These are phyloP conservation scores for Fraxinus baroniana DNA, from an alignment of 305 asterid genomes.

Conservation along the genomic window DNA sequence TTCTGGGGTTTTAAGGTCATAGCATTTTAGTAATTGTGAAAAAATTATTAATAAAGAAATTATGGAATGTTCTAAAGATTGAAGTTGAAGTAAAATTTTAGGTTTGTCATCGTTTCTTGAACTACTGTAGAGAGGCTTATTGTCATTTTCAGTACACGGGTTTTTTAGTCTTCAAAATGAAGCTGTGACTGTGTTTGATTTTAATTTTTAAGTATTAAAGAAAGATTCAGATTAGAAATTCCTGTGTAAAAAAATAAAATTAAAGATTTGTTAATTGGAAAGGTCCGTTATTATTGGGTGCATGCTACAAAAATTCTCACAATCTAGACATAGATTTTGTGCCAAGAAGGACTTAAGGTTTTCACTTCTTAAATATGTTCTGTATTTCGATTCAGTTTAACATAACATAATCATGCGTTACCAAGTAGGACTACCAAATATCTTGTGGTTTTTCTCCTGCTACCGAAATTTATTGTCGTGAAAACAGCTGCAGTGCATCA, in stretches of 20 bases:
- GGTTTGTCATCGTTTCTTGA: constrained; percentile 9
- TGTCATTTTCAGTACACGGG: background rate
- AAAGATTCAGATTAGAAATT: background rate
- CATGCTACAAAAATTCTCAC: background rate
- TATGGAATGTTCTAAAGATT: constrained; percentile 8
- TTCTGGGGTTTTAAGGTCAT: background rate
- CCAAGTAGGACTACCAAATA: constrained; percentile 1
- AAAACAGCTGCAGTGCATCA: constrained; percentile 18
- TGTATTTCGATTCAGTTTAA: constrained; percentile 19
- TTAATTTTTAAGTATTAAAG: background rate
- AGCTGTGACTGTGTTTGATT: constrained; percentile 7
- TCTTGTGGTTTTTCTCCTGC: constrained; percentile 1
- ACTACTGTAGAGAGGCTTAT: constrained; percentile 5
- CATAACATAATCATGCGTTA: background rate
- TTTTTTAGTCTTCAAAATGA: background rate
- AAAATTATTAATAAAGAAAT: background rate
- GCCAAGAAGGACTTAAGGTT: constrained; percentile 13
- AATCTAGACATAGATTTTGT: constrained; percentile 14
- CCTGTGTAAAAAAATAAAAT: background rate
- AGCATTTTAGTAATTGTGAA: background rate
- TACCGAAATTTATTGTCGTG: constrained; percentile 3
- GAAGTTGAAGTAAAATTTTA: constrained; percentile 6
- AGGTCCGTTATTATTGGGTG: background rate
- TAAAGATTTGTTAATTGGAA: background rate
- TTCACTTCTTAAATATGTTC: background rate